Evolutionary conservation across 2,329 filamentous ascomycete species (phyloP), one percentile per base, ranked within the genome.

Genomic region (Talaromyces sp.): DNA sequence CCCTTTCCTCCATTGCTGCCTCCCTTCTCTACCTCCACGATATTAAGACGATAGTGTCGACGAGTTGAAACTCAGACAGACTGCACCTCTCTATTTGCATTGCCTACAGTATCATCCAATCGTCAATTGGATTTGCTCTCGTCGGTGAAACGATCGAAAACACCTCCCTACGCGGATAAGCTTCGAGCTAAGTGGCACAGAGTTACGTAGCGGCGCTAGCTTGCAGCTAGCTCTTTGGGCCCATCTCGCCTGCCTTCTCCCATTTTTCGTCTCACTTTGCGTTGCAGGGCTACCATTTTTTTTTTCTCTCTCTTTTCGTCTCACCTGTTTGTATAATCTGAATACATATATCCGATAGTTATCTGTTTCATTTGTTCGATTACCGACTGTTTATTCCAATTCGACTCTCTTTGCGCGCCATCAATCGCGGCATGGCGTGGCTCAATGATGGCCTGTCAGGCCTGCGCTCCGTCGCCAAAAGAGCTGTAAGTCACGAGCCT

Each of bases 391-490:
- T 37, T 39, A 13, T n/a, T 14, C 39, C 33, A 11, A 37, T 14
- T 7, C 52, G 11, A 14, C 7, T 9, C 6, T 27, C 24, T 56
- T 11, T 13, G 13, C 52, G 33, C 37, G 52, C 31, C 52, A 14
- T 24, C 24, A 19, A 24, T 45, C 56, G 56, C 56, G 56, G 37
- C 22, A 65, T 65, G 64, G 52, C 64, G 59, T 50, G 52, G 60
- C 64, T 65, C 52, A 35, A 43, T 3, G 19, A 61, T 56, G 48
- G 63, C 59, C 63, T 62, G 27, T 37, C 63, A 2, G 58, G 63
- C 57, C 50, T 65, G 11, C 31, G 35, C 39, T 37, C 35, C 16
- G 13, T 65, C 52, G 35, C 35, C 24, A 65, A 58, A 35, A 62
- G 64, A 41, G 58, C 27, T 16, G 62, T 64, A 50, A 64, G 62